Percentiles rank a stretch among this genome's conserved stretches.
These are phyloP conservation scores for Amanita polypyramis DNA, from an alignment of 768 basidiomycete species.

Conservation along the genomic window DNA sequence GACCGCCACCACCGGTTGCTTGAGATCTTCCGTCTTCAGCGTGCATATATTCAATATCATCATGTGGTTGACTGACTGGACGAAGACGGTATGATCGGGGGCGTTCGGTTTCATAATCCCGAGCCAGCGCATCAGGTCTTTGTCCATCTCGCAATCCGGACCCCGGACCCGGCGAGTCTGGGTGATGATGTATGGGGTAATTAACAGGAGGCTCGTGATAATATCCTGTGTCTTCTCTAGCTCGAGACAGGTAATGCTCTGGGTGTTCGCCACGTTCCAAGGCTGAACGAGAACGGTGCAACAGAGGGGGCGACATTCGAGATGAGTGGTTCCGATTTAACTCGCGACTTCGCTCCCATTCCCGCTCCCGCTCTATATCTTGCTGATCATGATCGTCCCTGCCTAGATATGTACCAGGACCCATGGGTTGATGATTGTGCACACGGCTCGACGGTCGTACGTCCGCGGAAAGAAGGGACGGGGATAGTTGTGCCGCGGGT, in stretches of 20 bases:
- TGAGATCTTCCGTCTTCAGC: conserved; percentile 37
- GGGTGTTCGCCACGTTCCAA: conserved; percentile 21
- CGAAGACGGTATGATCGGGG: conserved; percentile 41
- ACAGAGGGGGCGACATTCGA: conserved; percentile 30
- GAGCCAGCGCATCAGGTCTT: conserved; percentile 40
- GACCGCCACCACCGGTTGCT: conserved; percentile 18
- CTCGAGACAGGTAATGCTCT: conserved; percentile 22
- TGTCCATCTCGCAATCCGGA: conserved; percentile 30
- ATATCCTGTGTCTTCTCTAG: conserved; percentile 28
- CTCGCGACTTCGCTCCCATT: conserved; percentile 32
- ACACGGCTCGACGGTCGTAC: conserved; percentile 29
- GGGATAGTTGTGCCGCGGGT: conserved; percentile 24
- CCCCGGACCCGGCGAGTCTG: conserved; percentile 46
- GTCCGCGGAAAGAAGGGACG: conserved; percentile 24
- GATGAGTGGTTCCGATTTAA: conserved; percentile 19
- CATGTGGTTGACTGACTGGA: conserved; percentile 34
- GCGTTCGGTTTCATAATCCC: conserved; percentile 41
- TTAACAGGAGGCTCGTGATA: conserved; percentile 24
- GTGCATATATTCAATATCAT: conserved; percentile 42
- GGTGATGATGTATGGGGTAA: conserved; percentile 36
- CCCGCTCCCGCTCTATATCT: conserved; percentile 28
- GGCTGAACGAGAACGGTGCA: conserved; percentile 23
- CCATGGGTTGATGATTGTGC: conserved; percentile 60
- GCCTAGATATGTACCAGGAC: conserved; percentile 48
- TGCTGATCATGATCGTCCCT: conserved; percentile 42